Percentiles rank a stretch among this genome's conserved stretches.
phyloP scores from a whole-genome alignment of 139 green algal genomes.

The Volvox reticuliferus region DNA sequence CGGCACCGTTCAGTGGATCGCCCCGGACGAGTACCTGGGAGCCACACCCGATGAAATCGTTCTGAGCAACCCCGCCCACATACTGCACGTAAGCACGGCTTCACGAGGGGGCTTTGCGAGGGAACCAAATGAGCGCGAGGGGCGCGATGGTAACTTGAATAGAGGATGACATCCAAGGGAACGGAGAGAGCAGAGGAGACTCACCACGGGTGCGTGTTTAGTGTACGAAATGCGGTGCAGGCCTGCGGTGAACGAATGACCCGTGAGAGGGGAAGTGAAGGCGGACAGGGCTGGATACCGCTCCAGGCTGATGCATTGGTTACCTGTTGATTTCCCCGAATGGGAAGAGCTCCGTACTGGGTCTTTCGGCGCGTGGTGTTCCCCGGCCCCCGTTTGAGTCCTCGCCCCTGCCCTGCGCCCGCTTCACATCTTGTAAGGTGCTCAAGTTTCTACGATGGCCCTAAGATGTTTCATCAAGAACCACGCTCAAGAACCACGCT shows the following conservation, averaged over 20 bases:
- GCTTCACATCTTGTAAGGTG: background rate
- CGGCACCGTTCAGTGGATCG: slow-evolving; percentile 90
- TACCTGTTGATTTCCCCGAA: background rate
- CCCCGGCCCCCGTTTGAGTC: background rate
- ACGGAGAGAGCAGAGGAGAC: background rate
- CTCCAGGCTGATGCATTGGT: background rate
- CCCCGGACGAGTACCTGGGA: slow-evolving; percentile 87
- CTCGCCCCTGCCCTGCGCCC: too few species aligned
- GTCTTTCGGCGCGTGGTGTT: background rate
- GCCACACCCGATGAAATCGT: slow-evolving; percentile 85
- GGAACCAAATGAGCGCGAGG: background rate
- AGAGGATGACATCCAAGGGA: background rate
- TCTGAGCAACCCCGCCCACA: slow-evolving; percentile 65
- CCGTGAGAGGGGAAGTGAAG: background rate
- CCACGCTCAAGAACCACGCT: background rate
- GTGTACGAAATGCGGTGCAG: too few species aligned
- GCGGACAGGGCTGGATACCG: too few species aligned
- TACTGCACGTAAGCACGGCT: slow-evolving; percentile 69
- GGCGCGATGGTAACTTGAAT: background rate
- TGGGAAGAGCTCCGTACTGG: background rate
- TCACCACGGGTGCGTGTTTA: background rate
- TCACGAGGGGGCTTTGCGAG: background rate
- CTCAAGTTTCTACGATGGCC: too few species aligned
- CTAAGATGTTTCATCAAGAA: too few species aligned
- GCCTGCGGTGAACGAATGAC: background rate